A percentile compares a stretch with the other conserved stretches of the same genome.
Conservation (phyloP, 2,329 filamentous ascomycete species). For the Colletotrichum sp. region DNA sequence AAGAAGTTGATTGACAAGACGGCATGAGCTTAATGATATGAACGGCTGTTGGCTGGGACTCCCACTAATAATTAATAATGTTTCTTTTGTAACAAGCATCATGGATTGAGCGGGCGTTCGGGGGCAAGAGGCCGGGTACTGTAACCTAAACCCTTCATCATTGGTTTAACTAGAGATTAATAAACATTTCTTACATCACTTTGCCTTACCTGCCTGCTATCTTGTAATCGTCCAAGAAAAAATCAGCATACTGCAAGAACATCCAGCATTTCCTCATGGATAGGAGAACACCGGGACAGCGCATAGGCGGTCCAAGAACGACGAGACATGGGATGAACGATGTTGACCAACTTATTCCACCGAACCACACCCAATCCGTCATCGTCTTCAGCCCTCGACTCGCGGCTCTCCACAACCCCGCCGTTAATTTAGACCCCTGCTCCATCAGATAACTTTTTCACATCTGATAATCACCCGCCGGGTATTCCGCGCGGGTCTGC, state of each 20-base stretch:
- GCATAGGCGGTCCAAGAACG: not conserved
- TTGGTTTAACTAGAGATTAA: not conserved
- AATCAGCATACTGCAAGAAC: not conserved
- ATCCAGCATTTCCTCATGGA: not conserved
- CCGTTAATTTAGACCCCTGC: conserved; percentile 2
- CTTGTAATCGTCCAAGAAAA: not conserved
- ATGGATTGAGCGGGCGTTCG: not conserved
- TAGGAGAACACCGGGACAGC: not conserved
- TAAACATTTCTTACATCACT: not conserved
- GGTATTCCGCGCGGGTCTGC: not conserved
- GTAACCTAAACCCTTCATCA: not conserved
- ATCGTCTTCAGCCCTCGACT: not conserved
- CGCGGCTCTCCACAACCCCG: not conserved
- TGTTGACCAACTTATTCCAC: not conserved
- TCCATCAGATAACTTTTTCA: conserved; percentile 11
- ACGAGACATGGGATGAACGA: not conserved
- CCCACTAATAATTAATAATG: not conserved
- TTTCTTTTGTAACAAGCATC: not conserved
- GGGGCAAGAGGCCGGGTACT: not conserved
- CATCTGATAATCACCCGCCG: conserved; percentile 6
- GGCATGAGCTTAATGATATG: not conserved
- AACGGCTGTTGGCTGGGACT: not conserved
- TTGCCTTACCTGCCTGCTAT: not conserved
- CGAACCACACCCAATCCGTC: not conserved
- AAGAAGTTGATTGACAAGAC: not conserved